Base-by-base conservation (phyloP, 176 grass and related monocot species). In the Carex myosuroides region DNA sequence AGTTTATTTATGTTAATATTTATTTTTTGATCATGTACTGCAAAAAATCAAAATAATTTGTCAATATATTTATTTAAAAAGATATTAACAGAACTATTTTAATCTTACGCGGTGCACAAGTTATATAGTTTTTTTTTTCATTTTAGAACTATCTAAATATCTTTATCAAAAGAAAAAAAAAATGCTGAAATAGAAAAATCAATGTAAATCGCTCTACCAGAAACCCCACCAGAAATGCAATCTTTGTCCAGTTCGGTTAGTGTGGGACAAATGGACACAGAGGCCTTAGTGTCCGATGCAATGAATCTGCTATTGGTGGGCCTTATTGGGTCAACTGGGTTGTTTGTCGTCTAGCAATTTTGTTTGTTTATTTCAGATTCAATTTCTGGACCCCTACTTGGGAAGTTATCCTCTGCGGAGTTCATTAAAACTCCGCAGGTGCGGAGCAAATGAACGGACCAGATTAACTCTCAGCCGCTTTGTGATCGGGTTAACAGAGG, bases 221-320 rank as follows among this genome's bases (percentile, higher is more conserved):
- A 53, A 20, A 26, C 18, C 13, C 8, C 37, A 39, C 30, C 18
- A 67, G 18, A 82, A 22, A 82, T 53, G 10, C 13, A 82, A 67
- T 65, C 37, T 59, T 82, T 82, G 39, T 67, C 60, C 12, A 33
- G 37, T 67, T 82, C 54, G 21, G 56, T 66, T 42, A 50, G 42
- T 11, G 35, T 64, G 61, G 41, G 60, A 66, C 80, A 82, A 82
- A 82, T 67, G 20, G 44, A 67, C 37, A 82, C 37, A 82, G 16
- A 82, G 61, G 13, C 20, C 24, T 32, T 32, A 53, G 80, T 68
- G 60, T 30, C 63, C 41, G 42, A 54, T 67, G 54, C 80, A 82
- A 21, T 82, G 60, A 26, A 82, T 82, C 80, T 65, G 80, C 60
- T 82, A 46, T 1, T 64, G 80, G 59, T 20, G 72, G 79, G 79